Base-by-base conservation (phyloP, 257 asterid species). In the Lantana camara region DNA sequence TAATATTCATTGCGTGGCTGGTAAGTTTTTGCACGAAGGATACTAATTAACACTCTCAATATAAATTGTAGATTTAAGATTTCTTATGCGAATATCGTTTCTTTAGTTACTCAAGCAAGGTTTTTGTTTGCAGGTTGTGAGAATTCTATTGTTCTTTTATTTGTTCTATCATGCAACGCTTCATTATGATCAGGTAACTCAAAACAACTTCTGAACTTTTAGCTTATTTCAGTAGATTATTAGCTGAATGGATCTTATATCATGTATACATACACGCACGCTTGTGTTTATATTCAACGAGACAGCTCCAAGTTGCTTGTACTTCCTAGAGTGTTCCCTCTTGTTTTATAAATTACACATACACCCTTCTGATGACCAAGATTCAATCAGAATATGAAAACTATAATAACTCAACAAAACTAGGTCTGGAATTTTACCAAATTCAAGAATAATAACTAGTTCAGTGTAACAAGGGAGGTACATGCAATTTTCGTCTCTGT, bases 1-100 rank as follows among this genome's bases (percentile, higher is more conserved):
- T 69, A 15, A 80, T 91, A 70, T 83, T 85, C 70, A 17, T 81
- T n/a, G 66, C 85, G 35, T 88, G 97, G 97, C 80, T 90, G 72
- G 97, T 90, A 63, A 67, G 83, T 58, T 6, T 46, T 49, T 13
- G 20, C 9, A 15, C 16, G 7, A 52, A 23, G n/a, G 37, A 49
- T 12, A 37, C 7, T 32, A 21, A 23, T 47, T 42, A 3, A 16
- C 21, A 20, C 29, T 60, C 45, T 50, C 32, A 27, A 27, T 27
- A 2, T 27, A 5, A 5, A 12, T 37, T 37, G 6, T 7, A 37
- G 2, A 5, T 37, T 38, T 9, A 5, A 2, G 14, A n/a, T n/a
- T 47, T 27, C 59, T 45, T 23, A 10, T 23, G 24, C 12, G 5
- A 42, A 41, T 57, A 37, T 44, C 24, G 45, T 71, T n/a, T 17